Base-by-base conservation (phyloP, 495 filamentous ascomycete species). In the Paragyromitra xinjiangensis region DNA sequence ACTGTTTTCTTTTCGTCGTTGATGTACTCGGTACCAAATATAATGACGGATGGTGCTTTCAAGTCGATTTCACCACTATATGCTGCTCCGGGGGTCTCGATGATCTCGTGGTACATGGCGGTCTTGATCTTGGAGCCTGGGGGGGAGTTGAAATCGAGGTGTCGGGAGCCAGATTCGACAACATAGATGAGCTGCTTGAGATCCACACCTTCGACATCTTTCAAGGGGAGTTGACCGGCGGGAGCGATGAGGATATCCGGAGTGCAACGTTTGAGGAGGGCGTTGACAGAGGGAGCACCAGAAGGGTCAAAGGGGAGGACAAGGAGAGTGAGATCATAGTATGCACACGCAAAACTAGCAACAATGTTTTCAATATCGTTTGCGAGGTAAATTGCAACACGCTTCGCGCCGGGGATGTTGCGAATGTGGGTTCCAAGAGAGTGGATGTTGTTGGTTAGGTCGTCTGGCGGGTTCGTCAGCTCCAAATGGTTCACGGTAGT, bases 281-380 rank as follows among this genome's bases (percentile, higher is more conserved):
- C 87, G 48, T 92, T 89, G 62, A 97, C 83, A 2, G 68, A 67
- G 48, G 79, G 65, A 26, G 90, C 86, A 37, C 90, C 86, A 29
- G 90, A 84, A 0, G 90, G 84, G 78, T 94, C 91, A 81, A 92
- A 95, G 1, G 95, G 96, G 26, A 98, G 83, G 63, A 98, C 84
- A 48, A 97, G 87, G n/a, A 91, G 89, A 9, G 91, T 92, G 77
- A 95, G 86, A 59, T 87, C 88, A 83, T 96, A 94, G 84, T 97
- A 98, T 29, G 93, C 89, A 77, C 91, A 89, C 39, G 88, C 87
- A 72, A 89, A 88, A 11, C 88, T 86, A 26, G 89, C 84, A 34
- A 87, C 89, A 55, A 99, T 85, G 64, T 96, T 89, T 84, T 98
- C 95, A 80, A 97, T 86, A 58, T 93, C 96, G 85, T 99, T 98